These are phyloP conservation scores for Articulospora tetracladia DNA, from an alignment of 495 filamentous ascomycete genomes.

Conservation along the genomic window DNA sequence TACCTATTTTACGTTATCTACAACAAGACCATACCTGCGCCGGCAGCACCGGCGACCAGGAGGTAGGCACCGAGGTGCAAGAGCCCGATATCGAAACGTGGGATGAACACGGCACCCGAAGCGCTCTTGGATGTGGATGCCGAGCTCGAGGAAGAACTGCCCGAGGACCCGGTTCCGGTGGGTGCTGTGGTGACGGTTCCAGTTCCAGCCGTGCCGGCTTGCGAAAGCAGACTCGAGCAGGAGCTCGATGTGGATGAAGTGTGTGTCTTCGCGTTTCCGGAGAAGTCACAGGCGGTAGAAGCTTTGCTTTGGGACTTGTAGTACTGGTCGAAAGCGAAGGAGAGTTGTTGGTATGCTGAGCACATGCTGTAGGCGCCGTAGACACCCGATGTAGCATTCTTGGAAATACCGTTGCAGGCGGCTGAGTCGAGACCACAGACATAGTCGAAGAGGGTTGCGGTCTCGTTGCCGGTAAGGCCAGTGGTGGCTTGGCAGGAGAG, in stretches of 20 bases:
- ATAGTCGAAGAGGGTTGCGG: conserved; percentile 62
- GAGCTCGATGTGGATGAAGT: conserved; percentile 24
- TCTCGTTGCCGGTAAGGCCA: conserved; percentile 41
- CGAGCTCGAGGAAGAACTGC: conserved; percentile 34
- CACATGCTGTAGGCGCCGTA: conserved; percentile 96
- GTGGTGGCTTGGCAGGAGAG: conserved; percentile 64
- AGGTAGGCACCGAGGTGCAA: conserved; percentile 67
- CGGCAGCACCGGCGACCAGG: conserved; percentile 60
- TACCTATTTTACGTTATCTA: conserved; percentile 36
- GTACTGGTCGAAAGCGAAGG: conserved; percentile 78
- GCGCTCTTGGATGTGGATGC: conserved; percentile 27
- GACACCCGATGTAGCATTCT: conserved; percentile 64
- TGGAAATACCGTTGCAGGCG: conserved; percentile 64
- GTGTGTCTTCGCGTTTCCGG: conserved; percentile 56
- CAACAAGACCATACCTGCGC: conserved; percentile 72
- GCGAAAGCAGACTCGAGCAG: conserved; percentile 50
- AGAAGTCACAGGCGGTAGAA: conserved; percentile 70
- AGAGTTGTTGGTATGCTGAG: conserved; percentile 68
- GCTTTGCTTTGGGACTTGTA: conserved; percentile 58
- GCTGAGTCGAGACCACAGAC: conserved; percentile 59
- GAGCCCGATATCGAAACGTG: conserved; percentile 56
- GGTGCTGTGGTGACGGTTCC: conserved; percentile 57
- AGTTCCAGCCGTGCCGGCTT: conserved; percentile 60
- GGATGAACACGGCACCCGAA: conserved; percentile 40
- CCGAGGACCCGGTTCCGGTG: conserved; percentile 37